Evolutionary conservation across 805 yeast genomes (phyloP).

Genomic region (Pichia kluyveri): DNA sequence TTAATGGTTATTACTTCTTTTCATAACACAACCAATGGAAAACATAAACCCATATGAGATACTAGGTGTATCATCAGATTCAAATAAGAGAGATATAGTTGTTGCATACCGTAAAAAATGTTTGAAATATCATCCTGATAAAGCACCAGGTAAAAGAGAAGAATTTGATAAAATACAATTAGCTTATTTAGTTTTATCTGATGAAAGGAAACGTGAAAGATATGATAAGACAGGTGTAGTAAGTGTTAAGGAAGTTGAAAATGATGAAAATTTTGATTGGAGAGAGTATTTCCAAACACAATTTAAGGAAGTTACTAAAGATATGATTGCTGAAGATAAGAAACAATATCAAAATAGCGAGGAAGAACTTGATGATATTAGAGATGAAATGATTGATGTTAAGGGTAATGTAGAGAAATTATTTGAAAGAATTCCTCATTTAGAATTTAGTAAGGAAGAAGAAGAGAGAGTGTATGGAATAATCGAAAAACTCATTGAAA

Average conservation of each 20-base stretch:
- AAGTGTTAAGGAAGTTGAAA: slow-evolving; percentile 30
- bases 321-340: slow-evolving; percentile 62
- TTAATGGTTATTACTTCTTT: too few relatives aligned
- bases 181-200: slow-evolving; percentile 62
- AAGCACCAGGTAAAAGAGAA: slow-evolving; percentile 30
- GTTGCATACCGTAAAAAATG: slow-evolving; percentile 60
- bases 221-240: slow-evolving; percentile 68
- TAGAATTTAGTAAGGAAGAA: slow-evolving; percentile 50
- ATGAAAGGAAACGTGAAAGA: slow-evolving; percentile 41
- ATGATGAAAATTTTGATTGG: slow-evolving; percentile 38
- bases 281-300: slow-evolving; percentile 42
- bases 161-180: slow-evolving; percentile 64
- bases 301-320: slow-evolving; percentile 43
- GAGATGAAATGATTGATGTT: slow-evolving; percentile 41
- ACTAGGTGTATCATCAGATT: slow-evolving; percentile 32
- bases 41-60: slow-evolving; percentile 45
- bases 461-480: slow-evolving; percentile 51
- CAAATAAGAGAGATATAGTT: slow-evolving; percentile 49
- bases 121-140: slow-evolving; percentile 65
- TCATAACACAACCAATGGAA: not conserved
- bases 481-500: slow-evolving; percentile 25
- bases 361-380: slow-evolving; percentile 57
- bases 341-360: slow-evolving; percentile 49
- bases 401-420: slow-evolving; percentile 59
- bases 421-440: slow-evolving; percentile 72